Percentiles rank a stretch among this genome's conserved stretches.
Conservation (phyloP, 495 filamentous ascomycete species). For the Penicillium daleae region DNA sequence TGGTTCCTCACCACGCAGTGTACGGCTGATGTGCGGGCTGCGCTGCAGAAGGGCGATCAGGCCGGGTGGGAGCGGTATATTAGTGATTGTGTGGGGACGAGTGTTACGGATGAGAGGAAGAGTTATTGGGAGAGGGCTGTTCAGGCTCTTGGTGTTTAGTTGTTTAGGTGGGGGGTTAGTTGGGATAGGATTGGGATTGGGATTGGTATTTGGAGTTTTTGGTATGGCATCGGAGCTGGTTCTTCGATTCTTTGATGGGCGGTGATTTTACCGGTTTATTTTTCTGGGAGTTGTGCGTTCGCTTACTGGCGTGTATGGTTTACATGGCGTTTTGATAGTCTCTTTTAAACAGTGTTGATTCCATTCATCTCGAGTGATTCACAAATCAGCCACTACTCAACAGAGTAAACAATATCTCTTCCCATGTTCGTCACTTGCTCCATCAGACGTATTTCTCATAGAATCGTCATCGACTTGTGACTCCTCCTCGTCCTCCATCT, state of each 20-base stretch:
- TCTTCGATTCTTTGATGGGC: constrained; percentile 11
- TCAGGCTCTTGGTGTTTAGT: constrained; percentile 38
- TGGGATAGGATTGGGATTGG: background rate
- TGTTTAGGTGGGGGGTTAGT: background rate
- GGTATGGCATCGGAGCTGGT: constrained; percentile 13
- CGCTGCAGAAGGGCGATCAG: constrained; percentile 54
- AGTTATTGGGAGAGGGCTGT: constrained; percentile 58
- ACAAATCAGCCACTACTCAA: no score
- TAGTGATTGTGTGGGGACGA: constrained; percentile 62
- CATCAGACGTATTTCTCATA: background rate
- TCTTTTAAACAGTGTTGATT: no score
- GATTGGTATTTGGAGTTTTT: background rate
- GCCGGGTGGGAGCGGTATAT: constrained; percentile 67
- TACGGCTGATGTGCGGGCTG: constrained; percentile 39
- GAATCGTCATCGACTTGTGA: background rate
- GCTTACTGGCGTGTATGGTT: no score
- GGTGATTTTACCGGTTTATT: no score
- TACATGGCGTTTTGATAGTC: no score
- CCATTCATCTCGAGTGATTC: no score
- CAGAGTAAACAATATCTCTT: background rate
- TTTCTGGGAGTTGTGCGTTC: background rate
- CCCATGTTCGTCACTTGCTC: background rate
- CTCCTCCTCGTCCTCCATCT: background rate
- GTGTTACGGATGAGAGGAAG: constrained; percentile 50
- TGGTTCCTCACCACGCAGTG: constrained; percentile 80